These are phyloP conservation scores for Saccharomyces eubayanus DNA, from an alignment of 805 yeast species.

Conservation along the genomic window DNA sequence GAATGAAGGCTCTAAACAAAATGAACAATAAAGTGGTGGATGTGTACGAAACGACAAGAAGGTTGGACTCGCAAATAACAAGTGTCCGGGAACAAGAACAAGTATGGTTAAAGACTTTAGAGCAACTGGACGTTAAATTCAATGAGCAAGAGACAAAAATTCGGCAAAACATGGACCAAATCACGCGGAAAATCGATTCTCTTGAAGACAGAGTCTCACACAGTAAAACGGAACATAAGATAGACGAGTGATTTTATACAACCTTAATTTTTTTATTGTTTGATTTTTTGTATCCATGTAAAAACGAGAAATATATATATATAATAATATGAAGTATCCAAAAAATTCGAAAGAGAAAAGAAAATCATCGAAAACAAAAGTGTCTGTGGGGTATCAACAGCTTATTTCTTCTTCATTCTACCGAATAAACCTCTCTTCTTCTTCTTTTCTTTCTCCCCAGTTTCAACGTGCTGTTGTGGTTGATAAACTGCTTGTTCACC, in stretches of 20 bases:
- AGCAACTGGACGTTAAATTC: conserved; percentile 12
- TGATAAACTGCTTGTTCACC: conserved; percentile 53
- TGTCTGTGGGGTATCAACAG: background rate
- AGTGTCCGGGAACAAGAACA: conserved; percentile 18
- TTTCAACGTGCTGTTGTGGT: conserved; percentile 39
- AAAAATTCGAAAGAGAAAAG: conserved; percentile 3
- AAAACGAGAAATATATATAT: background rate
- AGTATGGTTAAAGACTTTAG: conserved; percentile 23
- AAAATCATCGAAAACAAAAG: background rate
- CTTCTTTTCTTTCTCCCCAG: conserved; percentile 42
- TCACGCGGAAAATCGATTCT: background rate
- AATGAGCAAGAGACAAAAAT: conserved; percentile 5
- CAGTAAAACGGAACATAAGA: background rate
- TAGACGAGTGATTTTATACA: background rate
- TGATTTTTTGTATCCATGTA: background rate
- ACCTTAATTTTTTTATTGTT: background rate
- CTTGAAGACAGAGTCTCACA: background rate
- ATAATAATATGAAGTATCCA: conserved; percentile 3
- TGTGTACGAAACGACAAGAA: conserved; percentile 12
- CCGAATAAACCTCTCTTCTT: conserved; percentile 80
- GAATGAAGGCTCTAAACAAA: conserved; percentile 21
- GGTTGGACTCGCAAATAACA: conserved; percentile 13
- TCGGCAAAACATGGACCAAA: background rate
- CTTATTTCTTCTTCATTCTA: conserved; percentile 42
- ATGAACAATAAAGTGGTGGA: conserved; percentile 16